Evolutionary conservation across 1,284 basidiomycete species (phyloP).

Genomic region (Malassezia brasiliensis): DNA sequence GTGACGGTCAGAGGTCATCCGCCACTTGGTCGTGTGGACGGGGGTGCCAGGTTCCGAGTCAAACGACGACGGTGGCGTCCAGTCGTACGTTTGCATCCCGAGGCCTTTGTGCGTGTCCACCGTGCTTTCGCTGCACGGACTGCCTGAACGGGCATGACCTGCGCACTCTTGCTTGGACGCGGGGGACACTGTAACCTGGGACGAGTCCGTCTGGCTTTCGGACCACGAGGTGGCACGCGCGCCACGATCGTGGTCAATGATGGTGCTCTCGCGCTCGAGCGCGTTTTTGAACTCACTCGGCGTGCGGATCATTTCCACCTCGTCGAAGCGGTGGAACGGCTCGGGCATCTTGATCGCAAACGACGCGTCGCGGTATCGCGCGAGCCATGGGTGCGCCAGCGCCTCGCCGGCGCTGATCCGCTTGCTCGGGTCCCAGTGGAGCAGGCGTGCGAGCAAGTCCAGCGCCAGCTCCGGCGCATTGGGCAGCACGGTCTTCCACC

Average conservation of each 20-base stretch:
- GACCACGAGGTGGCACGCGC: background rate
- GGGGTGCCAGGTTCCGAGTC: background rate
- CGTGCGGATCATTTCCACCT: conserved; percentile 41
- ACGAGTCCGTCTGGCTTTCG: too few species aligned
- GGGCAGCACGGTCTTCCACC: conserved; percentile 30
- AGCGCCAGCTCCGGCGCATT: conserved; percentile 32
- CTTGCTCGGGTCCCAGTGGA: conserved; percentile 43
- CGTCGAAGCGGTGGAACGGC: conserved; percentile 35
- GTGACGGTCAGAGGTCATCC: too few species aligned
- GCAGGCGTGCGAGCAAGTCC: conserved; percentile 36
- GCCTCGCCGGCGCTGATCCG: conserved; percentile 40
- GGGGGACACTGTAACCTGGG: too few species aligned
- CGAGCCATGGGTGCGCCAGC: conserved; percentile 42
- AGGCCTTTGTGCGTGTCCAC: background rate
- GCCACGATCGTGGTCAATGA: background rate
- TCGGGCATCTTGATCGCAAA: conserved; percentile 25
- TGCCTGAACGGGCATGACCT: background rate
- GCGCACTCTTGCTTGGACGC: background rate
- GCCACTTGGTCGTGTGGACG: background rate
- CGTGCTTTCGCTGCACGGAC: conserved; percentile 1
- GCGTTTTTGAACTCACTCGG: conserved; percentile 35
- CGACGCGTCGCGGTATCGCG: conserved; percentile 34
- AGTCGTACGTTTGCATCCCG: background rate
- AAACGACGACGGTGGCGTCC: conserved; percentile 3
- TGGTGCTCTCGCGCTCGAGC: conserved; percentile 27